Evolutionary conservation across 1,139 yeast genomes (phyloP).

Genomic region (Saccharomyces hybrid): DNA sequence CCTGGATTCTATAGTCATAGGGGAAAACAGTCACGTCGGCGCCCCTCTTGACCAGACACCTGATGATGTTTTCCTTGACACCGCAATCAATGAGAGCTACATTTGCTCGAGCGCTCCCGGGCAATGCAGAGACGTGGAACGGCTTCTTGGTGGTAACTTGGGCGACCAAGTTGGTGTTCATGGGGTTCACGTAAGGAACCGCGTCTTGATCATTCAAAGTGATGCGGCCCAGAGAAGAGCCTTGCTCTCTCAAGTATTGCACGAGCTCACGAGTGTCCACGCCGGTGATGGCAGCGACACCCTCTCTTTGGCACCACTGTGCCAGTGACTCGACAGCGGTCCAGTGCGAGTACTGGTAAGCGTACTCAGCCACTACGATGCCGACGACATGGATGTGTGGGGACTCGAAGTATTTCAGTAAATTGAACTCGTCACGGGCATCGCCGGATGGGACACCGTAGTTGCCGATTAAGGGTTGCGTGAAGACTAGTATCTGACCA

Average conservation of each 20-base stretch:
- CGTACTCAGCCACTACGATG: conserved; percentile 91
- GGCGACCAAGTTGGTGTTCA: conserved; percentile 79
- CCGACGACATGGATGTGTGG: conserved; percentile 94
- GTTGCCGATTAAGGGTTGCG: conserved; percentile 95
- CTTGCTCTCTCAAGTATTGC: conserved; percentile 86
- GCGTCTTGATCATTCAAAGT: conserved; percentile 69
- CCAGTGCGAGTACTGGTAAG: conserved; percentile 95
- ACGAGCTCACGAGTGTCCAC: conserved; percentile 95
- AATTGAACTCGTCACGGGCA: conserved; percentile 70
- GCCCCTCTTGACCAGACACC: conserved; percentile 90
- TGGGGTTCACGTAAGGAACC: conserved; percentile 67
- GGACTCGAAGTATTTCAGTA: conserved; percentile 84
- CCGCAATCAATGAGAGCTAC: conserved; percentile 96
- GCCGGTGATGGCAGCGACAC: conserved; percentile 94
- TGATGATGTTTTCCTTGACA: conserved; percentile 90
- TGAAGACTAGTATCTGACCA: conserved; percentile 92
- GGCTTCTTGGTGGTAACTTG: conserved; percentile 94
- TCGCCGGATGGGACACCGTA: conserved; percentile 92
- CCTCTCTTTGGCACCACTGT: conserved; percentile 94
- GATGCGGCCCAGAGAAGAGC: conserved; percentile 85
- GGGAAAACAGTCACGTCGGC: conserved; percentile 96
- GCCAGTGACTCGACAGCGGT: conserved; percentile 94
- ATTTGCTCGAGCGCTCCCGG: conserved; percentile 38
- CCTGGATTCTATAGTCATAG: conserved; percentile 85
- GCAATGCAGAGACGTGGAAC: conserved; percentile 64